These are phyloP conservation scores for Glomus cerebriforme DNA, from an alignment of 192 early-diverging fungal genomes.

Conservation along the genomic window DNA sequence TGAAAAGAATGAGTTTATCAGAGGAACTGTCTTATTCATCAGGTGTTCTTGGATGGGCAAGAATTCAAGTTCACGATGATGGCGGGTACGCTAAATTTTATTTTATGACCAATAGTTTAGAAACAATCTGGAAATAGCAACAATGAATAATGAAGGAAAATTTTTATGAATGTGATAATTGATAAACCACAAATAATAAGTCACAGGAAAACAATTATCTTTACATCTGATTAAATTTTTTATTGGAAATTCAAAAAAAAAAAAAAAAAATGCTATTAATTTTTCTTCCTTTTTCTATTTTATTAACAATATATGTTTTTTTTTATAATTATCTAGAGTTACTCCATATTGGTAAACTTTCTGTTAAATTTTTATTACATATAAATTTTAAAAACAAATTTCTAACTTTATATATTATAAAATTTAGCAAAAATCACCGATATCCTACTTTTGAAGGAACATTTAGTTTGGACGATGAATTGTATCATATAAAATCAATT, in stretches of 20 bases:
- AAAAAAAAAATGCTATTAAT: too few species aligned
- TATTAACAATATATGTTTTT: background rate
- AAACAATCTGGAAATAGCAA: too few species aligned
- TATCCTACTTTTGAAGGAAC: conserved; percentile 13
- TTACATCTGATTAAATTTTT: too few species aligned
- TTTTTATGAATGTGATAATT: background rate
- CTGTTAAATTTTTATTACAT: background rate
- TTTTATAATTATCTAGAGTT: background rate
- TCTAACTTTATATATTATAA: background rate
- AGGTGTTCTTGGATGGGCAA: conserved; percentile 61
- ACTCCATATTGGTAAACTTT: background rate
- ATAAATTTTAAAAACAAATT: background rate
- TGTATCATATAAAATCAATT: conserved; percentile 20
- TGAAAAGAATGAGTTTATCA: conserved; percentile 31
- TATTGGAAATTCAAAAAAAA: too few species aligned
- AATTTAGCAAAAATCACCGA: background rate
- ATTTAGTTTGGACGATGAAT: background rate
- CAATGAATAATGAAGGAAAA: background rate
- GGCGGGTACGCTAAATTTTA: conserved; percentile 18
- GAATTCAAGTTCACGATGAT: conserved; percentile 50
- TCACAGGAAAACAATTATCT: background rate
- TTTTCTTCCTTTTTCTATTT: background rate
- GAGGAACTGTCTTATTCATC: conserved; percentile 44
- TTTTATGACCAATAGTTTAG: background rate
- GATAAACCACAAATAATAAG: background rate